Percentiles rank a stretch among this genome's conserved stretches.
Evolutionary conservation across 805 yeast genomes (phyloP).

Genomic region (Cyberlindnera misumaiensis): DNA sequence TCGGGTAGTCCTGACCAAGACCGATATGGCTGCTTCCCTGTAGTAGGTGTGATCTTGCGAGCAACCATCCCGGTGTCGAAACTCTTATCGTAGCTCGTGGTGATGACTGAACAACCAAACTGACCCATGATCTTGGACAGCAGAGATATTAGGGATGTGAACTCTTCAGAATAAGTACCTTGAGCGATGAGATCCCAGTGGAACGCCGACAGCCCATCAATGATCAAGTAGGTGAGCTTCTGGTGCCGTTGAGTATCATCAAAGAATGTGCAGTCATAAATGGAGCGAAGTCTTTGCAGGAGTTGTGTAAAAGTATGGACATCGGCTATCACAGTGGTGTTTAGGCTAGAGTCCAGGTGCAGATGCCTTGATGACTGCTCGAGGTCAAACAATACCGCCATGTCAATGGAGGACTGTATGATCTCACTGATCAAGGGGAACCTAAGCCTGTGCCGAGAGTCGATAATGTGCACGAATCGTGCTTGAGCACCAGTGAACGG

Average conservation of each 20-base stretch:
- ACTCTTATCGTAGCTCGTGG: slow-evolving; percentile 5
- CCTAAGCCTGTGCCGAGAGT: not conserved
- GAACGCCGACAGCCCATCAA: slow-evolving; percentile 9
- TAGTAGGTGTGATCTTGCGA: not conserved
- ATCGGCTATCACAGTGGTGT: not conserved
- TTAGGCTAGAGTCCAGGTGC: no score
- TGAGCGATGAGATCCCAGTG: not conserved
- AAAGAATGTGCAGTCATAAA: not conserved
- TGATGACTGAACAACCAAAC: slow-evolving; percentile 6
- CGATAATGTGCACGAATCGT: not conserved
- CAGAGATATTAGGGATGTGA: not conserved
- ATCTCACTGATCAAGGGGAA: not conserved
- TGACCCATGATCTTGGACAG: not conserved
- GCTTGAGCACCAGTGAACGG: not conserved
- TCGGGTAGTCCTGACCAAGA: slow-evolving; percentile 3
- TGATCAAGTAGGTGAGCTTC: slow-evolving; percentile 1
- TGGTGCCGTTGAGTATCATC: not conserved
- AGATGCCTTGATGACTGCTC: slow-evolving; percentile 1
- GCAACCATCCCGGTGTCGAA: slow-evolving; percentile 3
- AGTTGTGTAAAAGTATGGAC: slow-evolving; percentile 2
- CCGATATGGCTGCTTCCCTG: not conserved
- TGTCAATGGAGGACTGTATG: not conserved
- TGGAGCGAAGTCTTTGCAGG: not conserved
- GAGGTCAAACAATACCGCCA: slow-evolving; percentile 6
- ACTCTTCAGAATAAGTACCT: slow-evolving; percentile 2